A percentile compares a stretch with the other conserved stretches of the same genome.
Conservation (phyloP, 1,284 basidiomycete genomes). For the Porodaedalea pini region DNA sequence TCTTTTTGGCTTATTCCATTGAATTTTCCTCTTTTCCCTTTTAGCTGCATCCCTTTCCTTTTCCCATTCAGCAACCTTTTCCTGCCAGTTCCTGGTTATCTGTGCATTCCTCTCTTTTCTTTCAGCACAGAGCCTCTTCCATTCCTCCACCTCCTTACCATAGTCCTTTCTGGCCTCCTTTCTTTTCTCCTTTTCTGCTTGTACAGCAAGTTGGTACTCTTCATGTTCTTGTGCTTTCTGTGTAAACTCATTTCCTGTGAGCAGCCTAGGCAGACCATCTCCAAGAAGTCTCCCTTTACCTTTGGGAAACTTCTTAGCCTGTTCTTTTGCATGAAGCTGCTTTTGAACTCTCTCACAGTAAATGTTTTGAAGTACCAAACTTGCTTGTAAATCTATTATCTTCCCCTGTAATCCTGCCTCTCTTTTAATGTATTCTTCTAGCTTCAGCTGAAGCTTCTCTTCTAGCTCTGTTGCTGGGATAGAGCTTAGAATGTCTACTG, state of each 20-base stretch:
- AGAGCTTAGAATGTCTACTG: background rate
- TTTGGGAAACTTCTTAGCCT: background rate
- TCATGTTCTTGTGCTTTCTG: background rate
- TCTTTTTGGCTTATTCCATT: background rate
- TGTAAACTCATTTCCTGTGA: conserved; percentile 6
- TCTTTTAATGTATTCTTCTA: background rate
- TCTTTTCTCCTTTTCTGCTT: conserved; percentile 1
- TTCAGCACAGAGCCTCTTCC: background rate
- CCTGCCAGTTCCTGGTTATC: background rate
- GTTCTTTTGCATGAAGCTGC: background rate
- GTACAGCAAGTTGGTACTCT: background rate
- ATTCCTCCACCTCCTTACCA: background rate
- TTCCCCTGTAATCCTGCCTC: background rate
- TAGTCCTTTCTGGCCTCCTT: background rate
- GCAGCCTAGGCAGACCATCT: conserved; percentile 1
- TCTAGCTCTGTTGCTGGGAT: background rate
- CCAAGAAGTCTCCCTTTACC: conserved; percentile 4
- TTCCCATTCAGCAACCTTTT: background rate
- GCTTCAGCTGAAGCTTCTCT: background rate
- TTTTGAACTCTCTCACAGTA: conserved; percentile 2
- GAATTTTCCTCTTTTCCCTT: background rate
- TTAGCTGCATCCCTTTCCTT: background rate
- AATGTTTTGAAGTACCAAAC: conserved; percentile 4
- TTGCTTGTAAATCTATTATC: background rate
- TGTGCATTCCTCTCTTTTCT: background rate